Evolutionary conservation across 1,139 yeast genomes (phyloP), one percentile per base, ranked within the genome.

Genomic region (Pichia sp.): DNA sequence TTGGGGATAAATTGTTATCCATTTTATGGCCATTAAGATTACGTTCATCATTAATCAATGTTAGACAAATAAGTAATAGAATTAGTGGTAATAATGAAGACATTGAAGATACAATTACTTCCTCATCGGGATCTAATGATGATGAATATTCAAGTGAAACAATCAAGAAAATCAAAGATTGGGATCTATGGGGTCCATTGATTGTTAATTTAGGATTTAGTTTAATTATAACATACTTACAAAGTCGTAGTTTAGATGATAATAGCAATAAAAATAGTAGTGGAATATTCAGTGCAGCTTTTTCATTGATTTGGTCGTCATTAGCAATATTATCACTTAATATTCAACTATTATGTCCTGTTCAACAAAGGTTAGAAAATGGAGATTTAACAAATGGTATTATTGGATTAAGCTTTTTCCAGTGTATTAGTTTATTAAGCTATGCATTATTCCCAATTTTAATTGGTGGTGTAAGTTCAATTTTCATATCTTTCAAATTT

Each of bases 151-250:
- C 68, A 1, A 53, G 56, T 26, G 68, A 64, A 20, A 51, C 67
- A 4, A 64, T 60, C 54, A 59, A 51, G 47, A 67, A 68, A 52
- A 73, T 68, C 53, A 68, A 77, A 45, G 92, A 85, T 47, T 86
- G 95, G 95, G 95, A 86, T 65, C 68, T 86, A 45, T 87, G 95
- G 95, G 96, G 96, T 0, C 96, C 96, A 2, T 69, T 87, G 51
- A 74, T 86, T 27, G 85, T 87, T 59, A 80, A 87, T 18, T 69
- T 87, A 44, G 65, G 73, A 18, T 82, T 82, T 54, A 71, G 89
- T 7, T 77, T 86, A 41, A 69, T 74, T 6, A 66, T 77, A 47
- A 79, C 82, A 1, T 63, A 58, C 47, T 49, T 64, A 25, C 68
- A 65, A 51, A 57, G 56, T 4, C 56, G 60, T 38, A 55, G 62